These are phyloP conservation scores for Melampsora larici-populina DNA, from an alignment of 1,284 basidiomycete genomes.

Conservation along the genomic window DNA sequence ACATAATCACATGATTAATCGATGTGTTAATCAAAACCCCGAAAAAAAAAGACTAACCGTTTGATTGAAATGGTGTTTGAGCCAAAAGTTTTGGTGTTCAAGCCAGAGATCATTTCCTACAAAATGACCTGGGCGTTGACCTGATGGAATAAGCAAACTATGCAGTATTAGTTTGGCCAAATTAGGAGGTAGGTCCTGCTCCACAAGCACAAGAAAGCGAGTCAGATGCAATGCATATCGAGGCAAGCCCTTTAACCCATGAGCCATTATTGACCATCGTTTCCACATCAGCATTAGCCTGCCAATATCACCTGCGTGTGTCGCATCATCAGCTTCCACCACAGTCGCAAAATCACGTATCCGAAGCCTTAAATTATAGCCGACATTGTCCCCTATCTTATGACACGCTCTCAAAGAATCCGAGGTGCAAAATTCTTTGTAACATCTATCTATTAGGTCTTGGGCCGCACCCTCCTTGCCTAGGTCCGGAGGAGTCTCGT, in stretches of 20 bases:
- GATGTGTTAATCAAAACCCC: too few relatives aligned
- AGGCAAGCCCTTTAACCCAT: slow-evolving; percentile 17
- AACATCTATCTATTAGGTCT: slow-evolving; percentile 2
- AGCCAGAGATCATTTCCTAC: too few relatives aligned
- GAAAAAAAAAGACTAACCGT: too few relatives aligned
- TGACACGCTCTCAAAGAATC: not conserved
- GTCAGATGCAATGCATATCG: slow-evolving; percentile 14
- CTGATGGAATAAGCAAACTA: too few relatives aligned
- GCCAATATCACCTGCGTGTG: too few relatives aligned
- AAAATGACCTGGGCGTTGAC: too few relatives aligned
- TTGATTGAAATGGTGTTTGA: too few relatives aligned
- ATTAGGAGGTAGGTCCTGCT: too few relatives aligned
- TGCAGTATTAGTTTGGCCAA: too few relatives aligned
- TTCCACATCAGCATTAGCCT: slow-evolving; percentile 4
- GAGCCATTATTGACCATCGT: slow-evolving; percentile 9
- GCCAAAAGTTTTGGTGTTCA: too few relatives aligned
- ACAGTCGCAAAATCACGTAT: slow-evolving; percentile 15
- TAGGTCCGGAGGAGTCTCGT: not conserved
- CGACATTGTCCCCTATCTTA: not conserved
- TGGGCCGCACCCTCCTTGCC: not conserved
- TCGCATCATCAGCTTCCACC: too few relatives aligned
- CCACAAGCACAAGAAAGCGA: not conserved
- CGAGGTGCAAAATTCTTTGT: not conserved
- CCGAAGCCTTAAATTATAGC: not conserved
- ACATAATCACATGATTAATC: too few relatives aligned